Conservation (phyloP, 2,329 filamentous ascomycete genomes). For the Sarocladium kiliense region DNA sequence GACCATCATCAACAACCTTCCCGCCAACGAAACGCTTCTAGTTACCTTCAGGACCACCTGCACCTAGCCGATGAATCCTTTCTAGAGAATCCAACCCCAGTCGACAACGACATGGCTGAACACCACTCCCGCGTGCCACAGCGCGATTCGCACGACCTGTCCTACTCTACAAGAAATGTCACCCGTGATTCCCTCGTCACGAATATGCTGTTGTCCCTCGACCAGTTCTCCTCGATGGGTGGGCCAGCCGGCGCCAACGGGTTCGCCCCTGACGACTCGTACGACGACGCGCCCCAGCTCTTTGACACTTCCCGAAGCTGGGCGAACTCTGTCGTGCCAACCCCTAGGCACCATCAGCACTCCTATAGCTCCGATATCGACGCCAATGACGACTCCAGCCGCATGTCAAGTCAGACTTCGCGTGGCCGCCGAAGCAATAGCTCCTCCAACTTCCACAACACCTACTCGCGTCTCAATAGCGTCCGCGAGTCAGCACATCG, state of each 20-base stretch:
- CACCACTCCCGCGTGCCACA: slow-evolving; percentile 20
- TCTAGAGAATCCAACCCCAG: slow-evolving; percentile 17
- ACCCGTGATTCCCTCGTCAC: slow-evolving; percentile 89
- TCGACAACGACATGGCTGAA: slow-evolving; percentile 21
- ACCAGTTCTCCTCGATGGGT: slow-evolving; percentile 59
- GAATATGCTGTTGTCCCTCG: slow-evolving; percentile 91
- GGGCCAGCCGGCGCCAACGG: background rate
- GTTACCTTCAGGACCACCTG: background rate
- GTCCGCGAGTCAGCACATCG: slow-evolving; percentile 42
- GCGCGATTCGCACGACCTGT: slow-evolving; percentile 79
- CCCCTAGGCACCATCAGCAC: slow-evolving; percentile 29
- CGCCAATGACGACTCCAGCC: slow-evolving; percentile 49
- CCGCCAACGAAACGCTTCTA: background rate
- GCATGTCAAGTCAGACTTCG: slow-evolving; percentile 46
- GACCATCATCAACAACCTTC: background rate
- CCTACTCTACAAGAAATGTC: slow-evolving; percentile 68
- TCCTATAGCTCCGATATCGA: slow-evolving; percentile 61
- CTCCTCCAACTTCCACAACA: slow-evolving; percentile 64
- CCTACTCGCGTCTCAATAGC: slow-evolving; percentile 58
- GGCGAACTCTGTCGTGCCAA: slow-evolving; percentile 13
- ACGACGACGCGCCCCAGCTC: slow-evolving; percentile 15
- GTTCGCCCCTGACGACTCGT: slow-evolving; percentile 18
- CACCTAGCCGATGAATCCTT: slow-evolving; percentile 17
- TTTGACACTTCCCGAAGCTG: slow-evolving; percentile 14
- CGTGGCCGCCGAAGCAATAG: slow-evolving; percentile 72